These are phyloP conservation scores for Rhizopus stolonifer DNA, from an alignment of 371 early-diverging fungal genomes.

Conservation along the genomic window DNA sequence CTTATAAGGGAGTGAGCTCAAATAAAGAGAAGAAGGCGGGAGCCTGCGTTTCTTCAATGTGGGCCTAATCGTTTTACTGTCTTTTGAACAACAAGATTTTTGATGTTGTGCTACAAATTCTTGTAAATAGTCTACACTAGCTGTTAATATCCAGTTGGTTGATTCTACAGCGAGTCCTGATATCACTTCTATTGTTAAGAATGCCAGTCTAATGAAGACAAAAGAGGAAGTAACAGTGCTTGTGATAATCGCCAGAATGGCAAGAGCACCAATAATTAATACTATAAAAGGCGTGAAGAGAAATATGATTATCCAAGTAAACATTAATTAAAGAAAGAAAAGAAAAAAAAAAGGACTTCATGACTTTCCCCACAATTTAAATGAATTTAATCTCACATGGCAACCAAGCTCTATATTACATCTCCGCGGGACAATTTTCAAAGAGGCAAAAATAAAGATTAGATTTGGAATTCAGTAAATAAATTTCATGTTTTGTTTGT, in stretches of 20 bases:
- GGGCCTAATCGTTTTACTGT: background rate
- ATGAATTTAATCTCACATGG: conserved; percentile 1
- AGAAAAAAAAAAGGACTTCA: background rate
- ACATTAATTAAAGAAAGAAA: conserved; percentile 5
- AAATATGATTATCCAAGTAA: conserved; percentile 10
- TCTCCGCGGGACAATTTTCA: background rate
- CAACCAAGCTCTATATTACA: background rate
- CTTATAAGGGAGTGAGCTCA: conserved; percentile 20
- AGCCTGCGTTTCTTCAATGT: conserved; percentile 9
- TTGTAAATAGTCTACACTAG: conserved; percentile 9
- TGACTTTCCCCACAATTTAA: conserved; percentile 1
- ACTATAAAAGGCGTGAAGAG: conserved; percentile 23
- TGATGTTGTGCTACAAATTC: conserved; percentile 2
- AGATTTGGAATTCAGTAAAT: no score
- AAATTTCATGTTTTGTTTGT: no score
- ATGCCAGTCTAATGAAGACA: conserved; percentile 23
- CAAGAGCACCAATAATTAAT: conserved; percentile 9
- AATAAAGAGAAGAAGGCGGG: conserved; percentile 17
- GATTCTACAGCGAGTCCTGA: conserved; percentile 28
- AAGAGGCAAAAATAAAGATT: no score
- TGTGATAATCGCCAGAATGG: conserved; percentile 20
- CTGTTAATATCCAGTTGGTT: conserved; percentile 26
- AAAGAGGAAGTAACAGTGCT: conserved; percentile 33
- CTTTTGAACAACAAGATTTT: background rate
- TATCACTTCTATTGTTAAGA: conserved; percentile 25